phyloP scores from a whole-genome alignment of 805 yeast genomes.

The Clavispora santaluciae region DNA sequence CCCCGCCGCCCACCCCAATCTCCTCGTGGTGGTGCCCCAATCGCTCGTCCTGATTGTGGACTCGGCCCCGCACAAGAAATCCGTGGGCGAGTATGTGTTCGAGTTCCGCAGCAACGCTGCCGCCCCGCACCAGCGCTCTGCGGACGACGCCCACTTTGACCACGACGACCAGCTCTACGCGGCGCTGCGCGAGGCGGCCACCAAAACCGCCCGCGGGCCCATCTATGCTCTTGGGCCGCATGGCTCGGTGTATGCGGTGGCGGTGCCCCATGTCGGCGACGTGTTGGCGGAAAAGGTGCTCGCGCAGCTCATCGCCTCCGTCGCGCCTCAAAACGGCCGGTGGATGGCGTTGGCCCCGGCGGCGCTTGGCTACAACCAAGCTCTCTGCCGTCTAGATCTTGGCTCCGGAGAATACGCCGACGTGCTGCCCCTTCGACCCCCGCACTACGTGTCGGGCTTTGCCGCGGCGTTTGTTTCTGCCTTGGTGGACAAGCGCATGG shows the following conservation, averaged over 20 bases:
- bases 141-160: slow-evolving; percentile 34
- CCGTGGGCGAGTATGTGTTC: not conserved
- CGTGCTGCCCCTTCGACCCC: slow-evolving; percentile 44
- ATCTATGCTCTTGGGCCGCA: slow-evolving; percentile 10
- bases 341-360: slow-evolving; percentile 38
- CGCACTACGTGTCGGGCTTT: slow-evolving; percentile 58
- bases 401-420: slow-evolving; percentile 7
- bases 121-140: not conserved
- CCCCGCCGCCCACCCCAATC: not conserved
- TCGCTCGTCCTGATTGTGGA: slow-evolving; percentile 15
- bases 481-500: slow-evolving; percentile 4
- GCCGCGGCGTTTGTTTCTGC: slow-evolving; percentile 41
- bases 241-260: slow-evolving; percentile 13
- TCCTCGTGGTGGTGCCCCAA: slow-evolving; percentile 16
- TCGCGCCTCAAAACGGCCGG: slow-evolving; percentile 4
- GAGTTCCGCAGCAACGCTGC: not conserved
- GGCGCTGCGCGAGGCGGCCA: slow-evolving; percentile 23
- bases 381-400: slow-evolving; percentile 21
- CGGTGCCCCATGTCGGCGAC: slow-evolving; percentile 35
- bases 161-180: slow-evolving; percentile 48
- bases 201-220: not conserved
- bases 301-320: slow-evolving; percentile 19
- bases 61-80: slow-evolving; percentile 9
- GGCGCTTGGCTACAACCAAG: slow-evolving; percentile 25
- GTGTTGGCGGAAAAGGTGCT: slow-evolving; percentile 28